phyloP scores from a whole-genome alignment of 768 basidiomycete genomes.

The Heimioporus sp. region DNA sequence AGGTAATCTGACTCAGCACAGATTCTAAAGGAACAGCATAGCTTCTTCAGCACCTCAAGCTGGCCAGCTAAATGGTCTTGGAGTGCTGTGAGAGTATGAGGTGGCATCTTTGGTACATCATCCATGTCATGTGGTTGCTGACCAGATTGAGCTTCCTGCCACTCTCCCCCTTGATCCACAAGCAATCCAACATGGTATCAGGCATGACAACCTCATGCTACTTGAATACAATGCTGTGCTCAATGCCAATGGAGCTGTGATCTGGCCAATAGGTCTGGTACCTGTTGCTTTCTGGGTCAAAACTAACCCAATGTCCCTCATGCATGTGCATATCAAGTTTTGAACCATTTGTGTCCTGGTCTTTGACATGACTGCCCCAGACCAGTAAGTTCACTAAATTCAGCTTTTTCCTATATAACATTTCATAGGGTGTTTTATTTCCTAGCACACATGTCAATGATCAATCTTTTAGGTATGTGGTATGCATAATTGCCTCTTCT shows the following conservation, averaged over 20 bases:
- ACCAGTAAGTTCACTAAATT: slow-evolving; percentile 13
- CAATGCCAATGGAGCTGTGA: neutral
- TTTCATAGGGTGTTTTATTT: too few relatives aligned
- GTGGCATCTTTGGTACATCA: too few relatives aligned
- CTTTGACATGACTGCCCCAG: slow-evolving; percentile 10
- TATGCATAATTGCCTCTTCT: too few relatives aligned
- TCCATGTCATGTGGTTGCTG: too few relatives aligned
- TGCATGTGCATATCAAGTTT: slow-evolving; percentile 13
- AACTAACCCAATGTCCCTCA: slow-evolving; percentile 10
- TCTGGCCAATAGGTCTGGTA: neutral
- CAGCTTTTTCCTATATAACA: slow-evolving; percentile 7
- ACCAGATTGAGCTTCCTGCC: too few relatives aligned
- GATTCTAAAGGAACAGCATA: too few relatives aligned
- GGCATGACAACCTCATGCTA: neutral
- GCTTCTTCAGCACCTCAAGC: too few relatives aligned
- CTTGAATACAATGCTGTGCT: neutral
- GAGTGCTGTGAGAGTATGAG: too few relatives aligned
- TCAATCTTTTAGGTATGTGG: too few relatives aligned
- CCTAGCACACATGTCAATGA: too few relatives aligned
- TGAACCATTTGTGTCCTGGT: slow-evolving; percentile 8
- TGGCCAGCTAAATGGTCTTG: too few relatives aligned
- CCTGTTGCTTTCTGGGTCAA: neutral
- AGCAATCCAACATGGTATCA: neutral
- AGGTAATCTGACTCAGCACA: too few relatives aligned
- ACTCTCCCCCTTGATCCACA: neutral